Percentiles rank a stretch among this genome's conserved stretches.
phyloP scores from a whole-genome alignment of 2,329 filamentous ascomycete species.

The Didymella segeticola region DNA sequence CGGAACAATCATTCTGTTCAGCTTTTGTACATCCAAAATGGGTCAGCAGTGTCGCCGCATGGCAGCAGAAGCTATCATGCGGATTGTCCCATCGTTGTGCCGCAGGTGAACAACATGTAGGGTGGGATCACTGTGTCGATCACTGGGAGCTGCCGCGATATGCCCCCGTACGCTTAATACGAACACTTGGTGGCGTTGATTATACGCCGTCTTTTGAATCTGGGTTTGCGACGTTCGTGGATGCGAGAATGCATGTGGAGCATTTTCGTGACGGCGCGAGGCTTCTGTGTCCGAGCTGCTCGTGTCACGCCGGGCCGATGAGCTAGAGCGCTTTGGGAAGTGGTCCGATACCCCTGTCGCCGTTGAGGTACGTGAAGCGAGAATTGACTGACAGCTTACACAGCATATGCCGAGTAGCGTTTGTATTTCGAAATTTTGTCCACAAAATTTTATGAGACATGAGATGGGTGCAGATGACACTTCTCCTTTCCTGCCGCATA shows the following conservation, averaged over 20 bases:
- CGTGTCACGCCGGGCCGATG: constrained; percentile 32
- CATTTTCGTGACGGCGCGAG: constrained; percentile 15
- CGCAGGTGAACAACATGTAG: neutral
- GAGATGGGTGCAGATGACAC: constrained; percentile 27
- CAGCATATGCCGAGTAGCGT: constrained; percentile 29
- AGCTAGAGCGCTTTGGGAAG: constrained; percentile 28
- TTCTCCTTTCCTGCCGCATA: constrained; percentile 17
- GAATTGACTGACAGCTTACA: constrained; percentile 37
- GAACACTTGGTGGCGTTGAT: neutral
- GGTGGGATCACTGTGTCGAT: neutral
- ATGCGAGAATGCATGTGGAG: constrained; percentile 14
- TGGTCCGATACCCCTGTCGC: constrained; percentile 32
- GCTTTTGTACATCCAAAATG: neutral
- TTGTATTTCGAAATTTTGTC: constrained; percentile 28
- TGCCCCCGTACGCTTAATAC: neutral
- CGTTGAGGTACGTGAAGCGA: constrained; percentile 36
- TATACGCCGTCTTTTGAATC: neutral
- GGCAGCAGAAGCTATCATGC: neutral
- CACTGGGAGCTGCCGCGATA: constrained; percentile 1
- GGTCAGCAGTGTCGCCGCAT: neutral
- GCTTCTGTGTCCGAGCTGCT: constrained; percentile 12
- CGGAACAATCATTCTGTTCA: neutral
- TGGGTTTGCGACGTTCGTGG: constrained; percentile 2
- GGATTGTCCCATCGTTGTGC: neutral
- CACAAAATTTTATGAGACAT: constrained; percentile 19